Percentiles rank a stretch among this genome's conserved stretches.
These are phyloP conservation scores for Neofusicoccum laricinum DNA, from an alignment of 2,329 filamentous ascomycete genomes.

Conservation along the genomic window DNA sequence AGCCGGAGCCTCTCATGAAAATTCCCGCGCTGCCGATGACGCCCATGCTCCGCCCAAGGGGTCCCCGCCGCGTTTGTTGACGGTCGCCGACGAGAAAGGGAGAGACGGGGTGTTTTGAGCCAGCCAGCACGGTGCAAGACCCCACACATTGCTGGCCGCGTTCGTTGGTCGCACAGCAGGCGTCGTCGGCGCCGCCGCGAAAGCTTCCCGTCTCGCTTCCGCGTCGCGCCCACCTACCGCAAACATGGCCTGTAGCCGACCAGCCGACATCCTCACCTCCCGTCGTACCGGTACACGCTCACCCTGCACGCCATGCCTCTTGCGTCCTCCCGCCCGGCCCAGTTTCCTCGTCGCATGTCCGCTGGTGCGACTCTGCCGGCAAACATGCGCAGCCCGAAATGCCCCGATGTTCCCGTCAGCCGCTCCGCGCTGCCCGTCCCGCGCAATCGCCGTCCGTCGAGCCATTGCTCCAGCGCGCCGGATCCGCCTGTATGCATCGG, in stretches of 20 bases:
- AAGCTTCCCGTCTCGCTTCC: not conserved
- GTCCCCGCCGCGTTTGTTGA: not conserved
- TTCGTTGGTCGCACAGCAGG: not conserved
- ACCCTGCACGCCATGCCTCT: not conserved
- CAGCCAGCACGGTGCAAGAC: not conserved
- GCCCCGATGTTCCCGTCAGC: not conserved
- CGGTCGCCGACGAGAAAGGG: not conserved
- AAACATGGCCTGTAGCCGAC: not conserved
- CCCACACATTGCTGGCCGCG: not conserved
- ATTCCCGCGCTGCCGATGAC: not conserved
- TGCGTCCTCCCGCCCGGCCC: slow-evolving; percentile 2
- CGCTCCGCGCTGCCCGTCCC: not conserved
- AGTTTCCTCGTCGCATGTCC: slow-evolving; percentile 2
- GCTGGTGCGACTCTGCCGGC: not conserved
- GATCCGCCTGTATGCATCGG: not conserved
- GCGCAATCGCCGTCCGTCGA: not conserved
- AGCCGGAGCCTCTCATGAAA: not conserved
- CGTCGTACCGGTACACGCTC: not conserved
- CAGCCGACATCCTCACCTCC: not conserved
- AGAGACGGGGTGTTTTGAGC: not conserved
- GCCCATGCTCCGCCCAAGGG: not conserved
- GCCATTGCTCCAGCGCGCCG: not conserved
- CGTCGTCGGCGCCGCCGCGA: not conserved
- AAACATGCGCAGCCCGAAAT: not conserved
- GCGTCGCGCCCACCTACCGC: not conserved